These are phyloP conservation scores for Candida buenavistaensis DNA, from an alignment of 1,139 yeast species.

Conservation along the genomic window DNA sequence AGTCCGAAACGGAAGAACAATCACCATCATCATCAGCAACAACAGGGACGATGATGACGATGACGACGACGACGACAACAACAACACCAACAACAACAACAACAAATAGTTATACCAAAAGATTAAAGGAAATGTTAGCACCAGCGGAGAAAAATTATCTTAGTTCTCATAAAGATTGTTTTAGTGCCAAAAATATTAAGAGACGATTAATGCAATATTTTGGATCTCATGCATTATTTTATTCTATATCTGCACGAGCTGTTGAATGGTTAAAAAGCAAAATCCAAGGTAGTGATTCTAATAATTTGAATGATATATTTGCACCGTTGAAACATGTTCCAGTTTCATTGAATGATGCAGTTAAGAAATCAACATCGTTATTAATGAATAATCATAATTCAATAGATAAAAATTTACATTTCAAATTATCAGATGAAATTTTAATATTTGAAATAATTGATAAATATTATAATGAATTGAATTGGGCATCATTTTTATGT, in stretches of 20 bases:
- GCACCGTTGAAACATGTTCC: slow-evolving; percentile 14
- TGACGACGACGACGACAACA: no score
- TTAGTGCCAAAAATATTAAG: slow-evolving; percentile 5
- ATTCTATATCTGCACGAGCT: slow-evolving; percentile 20
- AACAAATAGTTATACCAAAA: slow-evolving; percentile 5
- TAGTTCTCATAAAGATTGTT: slow-evolving; percentile 8
- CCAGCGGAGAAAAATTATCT: slow-evolving; percentile 11
- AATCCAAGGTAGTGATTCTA: slow-evolving; percentile 8
- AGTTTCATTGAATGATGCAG: slow-evolving; percentile 10
- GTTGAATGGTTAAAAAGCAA: slow-evolving; percentile 17
- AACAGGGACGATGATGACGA: no score
- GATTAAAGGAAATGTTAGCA: slow-evolving; percentile 14
- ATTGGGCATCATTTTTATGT: slow-evolving; percentile 13
- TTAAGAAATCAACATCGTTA: slow-evolving; percentile 8
- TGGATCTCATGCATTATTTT: slow-evolving; percentile 20
- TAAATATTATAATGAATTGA: slow-evolving; percentile 8
- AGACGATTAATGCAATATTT: slow-evolving; percentile 14
- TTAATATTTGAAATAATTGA: slow-evolving; percentile 13
- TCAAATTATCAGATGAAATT: slow-evolving; percentile 8
- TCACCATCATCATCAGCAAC: no score
- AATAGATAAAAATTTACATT: slow-evolving; percentile 7
- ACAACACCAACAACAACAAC: no score
- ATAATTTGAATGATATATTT: slow-evolving; percentile 9
- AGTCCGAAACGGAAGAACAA: no score
- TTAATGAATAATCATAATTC: not conserved